These are phyloP conservation scores for Tephrocybe sp. DNA, from an alignment of 768 basidiomycete species.

Conservation along the genomic window DNA sequence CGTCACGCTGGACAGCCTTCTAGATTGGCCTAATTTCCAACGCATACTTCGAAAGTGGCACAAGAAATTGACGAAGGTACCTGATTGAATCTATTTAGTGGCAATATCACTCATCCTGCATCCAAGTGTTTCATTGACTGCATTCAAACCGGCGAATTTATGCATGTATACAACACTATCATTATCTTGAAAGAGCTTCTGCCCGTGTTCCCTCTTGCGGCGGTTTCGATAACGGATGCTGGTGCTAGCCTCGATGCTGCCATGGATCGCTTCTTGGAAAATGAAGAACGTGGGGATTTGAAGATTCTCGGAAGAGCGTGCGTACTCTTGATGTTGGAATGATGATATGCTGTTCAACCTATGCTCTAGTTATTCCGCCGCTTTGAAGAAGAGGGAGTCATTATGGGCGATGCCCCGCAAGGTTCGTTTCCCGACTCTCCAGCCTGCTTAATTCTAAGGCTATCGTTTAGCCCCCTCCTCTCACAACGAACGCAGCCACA, in stretches of 20 bases:
- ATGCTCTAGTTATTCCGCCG: slow-evolving; percentile 61
- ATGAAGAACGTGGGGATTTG: slow-evolving; percentile 80
- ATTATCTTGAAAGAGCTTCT: slow-evolving; percentile 89
- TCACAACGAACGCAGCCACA: slow-evolving; percentile 7
- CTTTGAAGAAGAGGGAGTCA: slow-evolving; percentile 70
- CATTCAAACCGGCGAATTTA: slow-evolving; percentile 87
- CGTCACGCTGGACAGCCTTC: slow-evolving; percentile 45
- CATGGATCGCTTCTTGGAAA: slow-evolving; percentile 65
- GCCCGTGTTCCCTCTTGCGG: slow-evolving; percentile 79
- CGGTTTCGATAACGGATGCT: slow-evolving; percentile 41
- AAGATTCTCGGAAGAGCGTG: slow-evolving; percentile 80
- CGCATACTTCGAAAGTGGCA: slow-evolving; percentile 83
- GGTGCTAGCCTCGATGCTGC: slow-evolving; percentile 56
- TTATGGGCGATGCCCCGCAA: slow-evolving; percentile 44
- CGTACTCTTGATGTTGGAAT: slow-evolving; percentile 21
- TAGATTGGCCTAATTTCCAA: slow-evolving; percentile 72
- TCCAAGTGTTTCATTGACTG: slow-evolving; percentile 73
- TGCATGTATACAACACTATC: slow-evolving; percentile 98
- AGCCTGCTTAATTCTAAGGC: neutral
- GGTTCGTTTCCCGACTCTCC: slow-evolving; percentile 15
- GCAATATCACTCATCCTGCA: slow-evolving; percentile 2
- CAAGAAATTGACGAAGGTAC: slow-evolving; percentile 65
- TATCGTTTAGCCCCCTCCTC: slow-evolving; percentile 5
- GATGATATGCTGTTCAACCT: neutral
- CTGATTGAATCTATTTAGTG: neutral